These are phyloP conservation scores for Candida vaughaniae DNA, from an alignment of 805 yeast genomes.

Conservation along the genomic window DNA sequence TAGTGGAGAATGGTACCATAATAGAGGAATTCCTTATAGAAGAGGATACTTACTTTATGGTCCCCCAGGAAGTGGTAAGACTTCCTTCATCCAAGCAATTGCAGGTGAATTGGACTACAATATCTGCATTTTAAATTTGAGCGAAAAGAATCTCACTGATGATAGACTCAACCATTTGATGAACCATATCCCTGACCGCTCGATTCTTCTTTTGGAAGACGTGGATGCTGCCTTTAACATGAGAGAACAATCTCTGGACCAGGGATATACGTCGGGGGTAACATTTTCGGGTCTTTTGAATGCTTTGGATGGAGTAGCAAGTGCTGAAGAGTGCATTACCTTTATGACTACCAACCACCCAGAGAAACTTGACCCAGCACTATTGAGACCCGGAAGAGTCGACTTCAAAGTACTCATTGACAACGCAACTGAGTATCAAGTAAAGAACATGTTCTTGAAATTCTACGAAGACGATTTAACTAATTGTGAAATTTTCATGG, in stretches of 20 bases:
- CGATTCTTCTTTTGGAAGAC: conserved; percentile 83
- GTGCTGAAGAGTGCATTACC: conserved; percentile 93
- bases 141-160: conserved; percentile 90
- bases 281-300: conserved; percentile 93
- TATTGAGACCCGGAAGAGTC: conserved; percentile 91
- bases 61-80: conserved; percentile 97
- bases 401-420: conserved; percentile 81
- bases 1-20: conserved; percentile 88
- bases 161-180: conserved; percentile 91
- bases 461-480: conserved; percentile 69
- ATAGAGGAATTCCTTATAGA: conserved; percentile 96
- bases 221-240: conserved; percentile 93
- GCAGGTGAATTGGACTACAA: conserved; percentile 97
- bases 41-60: conserved; percentile 93
- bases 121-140: conserved; percentile 86
- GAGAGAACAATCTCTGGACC: conserved; percentile 71
- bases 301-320: conserved; percentile 95
- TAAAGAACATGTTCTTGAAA: conserved; percentile 78
- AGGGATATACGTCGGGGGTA: conserved; percentile 83
- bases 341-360: conserved; percentile 99
- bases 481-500: conserved; percentile 52
- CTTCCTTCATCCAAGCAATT: conserved; percentile 91
- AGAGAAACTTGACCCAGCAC: conserved; percentile 87
- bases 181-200: conserved; percentile 93
- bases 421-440: conserved; percentile 84